A percentile compares a stretch with the other conserved stretches of the same genome.
These are phyloP conservation scores for Cornus florida DNA, from an alignment of 148 eudicot genomes.

Conservation along the genomic window DNA sequence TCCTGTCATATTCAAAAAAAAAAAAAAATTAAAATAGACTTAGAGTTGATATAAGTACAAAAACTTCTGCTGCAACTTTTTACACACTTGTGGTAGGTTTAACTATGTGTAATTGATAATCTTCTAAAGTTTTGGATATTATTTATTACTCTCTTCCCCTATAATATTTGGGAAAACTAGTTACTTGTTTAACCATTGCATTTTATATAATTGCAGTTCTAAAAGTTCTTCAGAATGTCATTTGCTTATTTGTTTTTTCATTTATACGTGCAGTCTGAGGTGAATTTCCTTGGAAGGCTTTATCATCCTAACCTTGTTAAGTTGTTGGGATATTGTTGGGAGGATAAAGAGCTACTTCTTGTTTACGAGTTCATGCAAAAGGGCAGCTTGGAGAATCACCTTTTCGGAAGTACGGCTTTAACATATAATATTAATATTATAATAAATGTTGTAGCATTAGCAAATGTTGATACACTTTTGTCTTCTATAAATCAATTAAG, in stretches of 20 bases:
- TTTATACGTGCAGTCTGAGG: slow-evolving; percentile 59
- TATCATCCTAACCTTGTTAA: slow-evolving; percentile 86
- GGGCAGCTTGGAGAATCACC: slow-evolving; percentile 85
- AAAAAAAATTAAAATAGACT: too few species aligned
- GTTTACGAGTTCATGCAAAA: slow-evolving; percentile 80
- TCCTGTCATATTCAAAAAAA: too few species aligned
- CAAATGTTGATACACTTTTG: not conserved
- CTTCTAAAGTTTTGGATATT: not conserved
- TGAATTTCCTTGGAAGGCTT: slow-evolving; percentile 75
- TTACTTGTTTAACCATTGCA: not conserved
- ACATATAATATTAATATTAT: not conserved
- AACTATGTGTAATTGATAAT: too few species aligned
- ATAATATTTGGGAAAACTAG: not conserved
- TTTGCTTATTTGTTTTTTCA: slow-evolving; percentile 11
- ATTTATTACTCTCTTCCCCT: too few species aligned
- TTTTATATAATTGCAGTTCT: not conserved
- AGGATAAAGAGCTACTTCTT: slow-evolving; percentile 71
- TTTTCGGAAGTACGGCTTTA: slow-evolving; percentile 68
- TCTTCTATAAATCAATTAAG: not conserved
- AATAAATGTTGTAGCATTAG: not conserved
- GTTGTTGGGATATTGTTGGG: slow-evolving; percentile 79
- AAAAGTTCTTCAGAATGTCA: not conserved
- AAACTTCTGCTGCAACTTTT: too few species aligned
- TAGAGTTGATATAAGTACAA: too few species aligned
- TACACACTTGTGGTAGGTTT: too few species aligned